Evolutionary conservation across 495 filamentous ascomycete species (phyloP).

Genomic region (Penicillium canariense): DNA sequence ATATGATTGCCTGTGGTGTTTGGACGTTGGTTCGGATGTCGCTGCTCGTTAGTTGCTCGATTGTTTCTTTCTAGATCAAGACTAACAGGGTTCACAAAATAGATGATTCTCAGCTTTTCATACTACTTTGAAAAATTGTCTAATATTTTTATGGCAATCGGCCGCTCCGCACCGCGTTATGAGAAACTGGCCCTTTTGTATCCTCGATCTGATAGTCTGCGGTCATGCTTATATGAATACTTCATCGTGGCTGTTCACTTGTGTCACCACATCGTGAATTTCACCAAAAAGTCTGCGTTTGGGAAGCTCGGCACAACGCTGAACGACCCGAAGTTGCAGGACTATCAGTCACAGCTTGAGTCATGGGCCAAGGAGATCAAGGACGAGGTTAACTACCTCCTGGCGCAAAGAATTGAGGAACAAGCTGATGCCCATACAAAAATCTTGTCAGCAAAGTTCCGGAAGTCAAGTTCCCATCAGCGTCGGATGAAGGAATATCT

Average conservation of each 20-base stretch:
- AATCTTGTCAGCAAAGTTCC: conserved; percentile 24
- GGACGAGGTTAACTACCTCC: conserved; percentile 33
- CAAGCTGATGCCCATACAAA: conserved; percentile 21
- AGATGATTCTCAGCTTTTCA: background rate
- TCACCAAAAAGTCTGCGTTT: background rate
- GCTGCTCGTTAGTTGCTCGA: conserved; percentile 29
- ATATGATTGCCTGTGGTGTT: conserved; percentile 44
- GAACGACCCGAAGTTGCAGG: conserved; percentile 16
- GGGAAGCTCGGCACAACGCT: background rate
- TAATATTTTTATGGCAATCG: background rate
- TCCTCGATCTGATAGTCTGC: background rate
- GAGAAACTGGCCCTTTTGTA: background rate
- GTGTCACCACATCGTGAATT: background rate
- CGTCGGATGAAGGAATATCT: conserved; percentile 25
- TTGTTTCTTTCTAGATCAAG: background rate
- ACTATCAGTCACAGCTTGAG: conserved; percentile 34
- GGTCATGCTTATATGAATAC: background rate
- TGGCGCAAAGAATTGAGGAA: conserved; percentile 29
- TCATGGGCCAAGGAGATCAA: conserved; percentile 39
- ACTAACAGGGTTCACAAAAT: background rate
- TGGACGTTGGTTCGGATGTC: conserved; percentile 43
- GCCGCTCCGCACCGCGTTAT: background rate
- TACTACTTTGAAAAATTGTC: background rate
- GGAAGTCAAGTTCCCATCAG: conserved; percentile 20
- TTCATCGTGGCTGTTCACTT: background rate